Evolutionary conservation across 2,329 filamentous ascomycete genomes (phyloP).

Genomic region (Aspergillus intermedius): DNA sequence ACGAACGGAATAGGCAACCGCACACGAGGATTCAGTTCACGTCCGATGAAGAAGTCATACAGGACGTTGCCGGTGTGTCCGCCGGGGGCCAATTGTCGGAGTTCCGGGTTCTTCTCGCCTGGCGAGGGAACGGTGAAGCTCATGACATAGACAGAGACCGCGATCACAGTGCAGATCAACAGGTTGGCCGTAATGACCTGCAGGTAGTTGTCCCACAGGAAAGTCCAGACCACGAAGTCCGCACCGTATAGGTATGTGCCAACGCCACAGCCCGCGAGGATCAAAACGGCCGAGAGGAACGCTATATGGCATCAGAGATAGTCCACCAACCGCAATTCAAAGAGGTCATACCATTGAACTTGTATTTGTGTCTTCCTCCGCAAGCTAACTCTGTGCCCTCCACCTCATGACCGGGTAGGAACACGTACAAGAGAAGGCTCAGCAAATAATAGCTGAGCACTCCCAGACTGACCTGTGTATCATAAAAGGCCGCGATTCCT

Average conservation of each 20-base stretch:
- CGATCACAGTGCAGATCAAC: slow-evolving; percentile 64
- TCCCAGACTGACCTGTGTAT: slow-evolving; percentile 61
- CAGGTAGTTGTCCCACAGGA: slow-evolving; percentile 84
- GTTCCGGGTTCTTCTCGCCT: slow-evolving; percentile 58
- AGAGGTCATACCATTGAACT: slow-evolving; percentile 60
- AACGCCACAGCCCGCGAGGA: slow-evolving; percentile 62
- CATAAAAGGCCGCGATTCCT: slow-evolving; percentile 65
- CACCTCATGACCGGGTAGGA: slow-evolving; percentile 66
- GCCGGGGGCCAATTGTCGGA: slow-evolving; percentile 73
- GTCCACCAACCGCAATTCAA: too few species aligned
- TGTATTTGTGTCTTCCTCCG: slow-evolving; percentile 73
- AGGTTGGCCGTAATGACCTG: slow-evolving; percentile 80
- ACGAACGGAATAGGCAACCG: slow-evolving; percentile 49
- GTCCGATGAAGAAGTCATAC: slow-evolving; percentile 96
- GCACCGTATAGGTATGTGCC: slow-evolving; percentile 73
- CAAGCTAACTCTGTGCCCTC: slow-evolving; percentile 64
- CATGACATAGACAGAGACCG: slow-evolving; percentile 71
- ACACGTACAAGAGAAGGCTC: slow-evolving; percentile 65
- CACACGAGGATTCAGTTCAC: slow-evolving; percentile 86
- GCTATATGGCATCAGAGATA: slow-evolving; percentile 44
- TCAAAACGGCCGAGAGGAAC: slow-evolving; percentile 67
- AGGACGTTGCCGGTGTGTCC: slow-evolving; percentile 77
- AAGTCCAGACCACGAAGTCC: slow-evolving; percentile 83
- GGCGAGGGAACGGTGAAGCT: slow-evolving; percentile 69
- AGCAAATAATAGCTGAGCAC: slow-evolving; percentile 72